Base-by-base conservation (phyloP, 2,329 filamentous ascomycete species). In the Hirsutella minnesotensis region DNA sequence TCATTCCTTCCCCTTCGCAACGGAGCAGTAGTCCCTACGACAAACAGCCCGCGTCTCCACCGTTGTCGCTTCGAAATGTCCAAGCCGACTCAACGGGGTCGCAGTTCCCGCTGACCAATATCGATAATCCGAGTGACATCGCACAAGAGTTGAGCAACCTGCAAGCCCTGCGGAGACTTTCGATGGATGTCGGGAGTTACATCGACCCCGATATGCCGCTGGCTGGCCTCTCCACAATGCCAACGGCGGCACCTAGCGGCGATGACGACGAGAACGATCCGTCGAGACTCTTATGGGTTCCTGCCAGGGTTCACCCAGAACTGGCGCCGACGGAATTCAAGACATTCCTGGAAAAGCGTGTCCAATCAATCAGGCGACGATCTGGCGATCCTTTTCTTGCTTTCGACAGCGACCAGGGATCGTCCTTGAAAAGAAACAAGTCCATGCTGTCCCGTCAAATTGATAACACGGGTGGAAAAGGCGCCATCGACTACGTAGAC, bases 311-410 rank as follows among this genome's bases (percentile, higher is more conserved):
- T 22, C 92, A 98, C 55, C 92, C 92, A 1, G 92, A 98, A 62
- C 70, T 98, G 39, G 92, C 92, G 3, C 92, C 92, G 1, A 88
- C 85, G 56, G 92, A 95, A 53, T 98, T 96, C 70, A 95, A 94
- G 63, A 90, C 83, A 1, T 98, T 96, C 52, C 75, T 98, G 2
- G 90, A 98, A 56, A 94, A 89, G 48, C 81, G 89, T 56, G 86
- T 95, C 12, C 85, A 95, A 52, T 83, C 86, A 30, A 94, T 96
- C 53, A 82, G 87, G 59, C 75, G 89, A 51, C 78, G 86, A 53
- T 94, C 89, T 1, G 82, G 83, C 20, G 87, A 81, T 51, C 81
- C 72, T 49, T 71, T 71, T 31, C 65, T 88, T 38, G 77, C 79
- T 24, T 64, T 73, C 5, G 73, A 82, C 9, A 52, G 51, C 48